Conservation (phyloP, 2,329 filamentous ascomycete genomes). For the Magnaporthales sp. region DNA sequence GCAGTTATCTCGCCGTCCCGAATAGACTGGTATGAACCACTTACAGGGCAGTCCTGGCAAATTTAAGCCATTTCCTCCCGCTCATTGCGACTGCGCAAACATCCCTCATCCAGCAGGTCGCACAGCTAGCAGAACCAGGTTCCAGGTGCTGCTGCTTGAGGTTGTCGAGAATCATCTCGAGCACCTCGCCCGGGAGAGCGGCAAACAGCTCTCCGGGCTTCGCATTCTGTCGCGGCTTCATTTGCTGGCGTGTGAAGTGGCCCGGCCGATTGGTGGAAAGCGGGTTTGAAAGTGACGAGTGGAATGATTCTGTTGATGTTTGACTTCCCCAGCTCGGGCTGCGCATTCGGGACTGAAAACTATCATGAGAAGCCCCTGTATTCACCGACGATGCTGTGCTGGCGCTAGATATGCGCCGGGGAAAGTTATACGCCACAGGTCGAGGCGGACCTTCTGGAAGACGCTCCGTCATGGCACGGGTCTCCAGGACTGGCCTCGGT, state of each 20-base stretch:
- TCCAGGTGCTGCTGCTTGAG: constrained; percentile 43
- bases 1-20: neutral
- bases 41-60: constrained; percentile 37
- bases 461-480: constrained; percentile 1
- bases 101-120: constrained; percentile 59
- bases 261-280: neutral
- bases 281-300: constrained; percentile 7
- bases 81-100: constrained; percentile 40
- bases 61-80: constrained; percentile 42
- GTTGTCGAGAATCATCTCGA: constrained; percentile 45
- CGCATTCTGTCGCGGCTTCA: constrained; percentile 25
- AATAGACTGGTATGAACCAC: neutral
- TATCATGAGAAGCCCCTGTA: constrained; percentile 12
- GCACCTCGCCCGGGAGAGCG: constrained; percentile 48
- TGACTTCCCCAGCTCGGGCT: constrained; percentile 18
- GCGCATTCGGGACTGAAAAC: constrained; percentile 22
- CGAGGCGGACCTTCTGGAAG: constrained; percentile 4
- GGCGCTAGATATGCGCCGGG: constrained; percentile 17
- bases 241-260: constrained; percentile 16
- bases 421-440: constrained; percentile 13
- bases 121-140: constrained; percentile 41
- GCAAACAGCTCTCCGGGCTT: constrained; percentile 43
- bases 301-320: constrained; percentile 17
- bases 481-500: constrained; percentile 5
- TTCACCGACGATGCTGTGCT: constrained; percentile 18